Conservation (phyloP, 805 yeast species). For the Pichia gijzeniarum region DNA sequence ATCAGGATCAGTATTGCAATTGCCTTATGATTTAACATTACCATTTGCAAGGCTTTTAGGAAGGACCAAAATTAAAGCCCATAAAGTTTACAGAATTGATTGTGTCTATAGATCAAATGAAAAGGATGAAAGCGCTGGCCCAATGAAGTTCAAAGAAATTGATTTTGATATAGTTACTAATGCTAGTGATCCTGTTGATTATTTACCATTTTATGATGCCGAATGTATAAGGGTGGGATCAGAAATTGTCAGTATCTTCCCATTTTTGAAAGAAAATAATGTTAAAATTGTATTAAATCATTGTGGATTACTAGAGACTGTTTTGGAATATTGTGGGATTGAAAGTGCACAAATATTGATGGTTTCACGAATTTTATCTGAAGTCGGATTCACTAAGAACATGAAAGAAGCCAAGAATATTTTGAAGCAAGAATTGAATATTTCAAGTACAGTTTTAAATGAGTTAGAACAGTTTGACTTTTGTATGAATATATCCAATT, state of each 20-base stretch:
- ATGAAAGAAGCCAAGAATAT: constrained; percentile 47
- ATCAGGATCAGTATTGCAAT: constrained; percentile 80
- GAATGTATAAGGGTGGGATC: constrained; percentile 80
- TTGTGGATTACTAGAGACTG: constrained; percentile 65
- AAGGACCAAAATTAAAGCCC: constrained; percentile 43
- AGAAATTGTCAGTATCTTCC: constrained; percentile 60
- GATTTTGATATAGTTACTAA: constrained; percentile 74
- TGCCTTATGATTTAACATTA: constrained; percentile 83
- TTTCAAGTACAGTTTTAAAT: constrained; percentile 75
- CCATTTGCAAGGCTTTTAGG: constrained; percentile 87
- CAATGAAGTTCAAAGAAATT: constrained; percentile 70
- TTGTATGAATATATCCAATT: constrained; percentile 57
- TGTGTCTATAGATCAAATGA: constrained; percentile 71
- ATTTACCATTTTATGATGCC: constrained; percentile 63
- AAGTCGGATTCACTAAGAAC: constrained; percentile 62
- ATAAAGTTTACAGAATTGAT: constrained; percentile 68
- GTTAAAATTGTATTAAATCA: constrained; percentile 69
- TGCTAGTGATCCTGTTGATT: constrained; percentile 24
- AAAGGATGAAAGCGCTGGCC: constrained; percentile 57
- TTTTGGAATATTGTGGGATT: constrained; percentile 76
- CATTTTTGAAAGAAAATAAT: constrained; percentile 54
- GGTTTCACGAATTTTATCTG: constrained; percentile 68
- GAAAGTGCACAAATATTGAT: constrained; percentile 66
- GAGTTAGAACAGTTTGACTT: constrained; percentile 81
- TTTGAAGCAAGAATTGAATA: constrained; percentile 58